Evolutionary conservation across 176 grass and related monocot species (phyloP), one percentile per base, ranked within the genome.

Genomic region (Oryza officinalis): DNA sequence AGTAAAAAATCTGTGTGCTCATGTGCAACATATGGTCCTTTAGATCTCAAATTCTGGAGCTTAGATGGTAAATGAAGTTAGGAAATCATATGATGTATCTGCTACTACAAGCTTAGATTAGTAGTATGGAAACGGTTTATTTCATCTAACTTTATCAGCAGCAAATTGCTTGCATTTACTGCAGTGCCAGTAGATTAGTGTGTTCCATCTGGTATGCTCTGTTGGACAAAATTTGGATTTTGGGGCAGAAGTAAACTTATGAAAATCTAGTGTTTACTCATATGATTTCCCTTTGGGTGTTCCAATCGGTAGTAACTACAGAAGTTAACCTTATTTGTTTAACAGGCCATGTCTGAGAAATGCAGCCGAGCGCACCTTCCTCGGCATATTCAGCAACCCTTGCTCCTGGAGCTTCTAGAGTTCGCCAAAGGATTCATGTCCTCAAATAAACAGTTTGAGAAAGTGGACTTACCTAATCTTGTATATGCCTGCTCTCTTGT

Each of bases 361-460:
- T 79, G 76, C 75, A 76, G 89, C 79, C 64, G 67, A 11, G 44
- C 75, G 79, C 92, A 89, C 61, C 90, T 98, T 81, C 95, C 95
- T 40, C 84, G 74, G 76, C 80, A 85, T 86, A 90, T 98, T 79
- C 90, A 88, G 67, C 88, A 93, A 69, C 92, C 87, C 57, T 84
- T 98, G 78, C 71, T 98, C 85, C 75, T 83, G 63, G 92, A 94
- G 90, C 78, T 98, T 70, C 71, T 86, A 61, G 92, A 98, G 59
- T 83, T 91, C 63, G 67, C 87, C 33, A 85, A 92, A 90, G 88
- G 81, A 82, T 94, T 92, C 71, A 12, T 93, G 75, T 44, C 46
- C 63, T 91, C 84, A 60, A 84, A 88, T 81, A 43, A 65, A 45
- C 79, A 91, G 25, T 91, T 93, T 46, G 72, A 78, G 13, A 87